phyloP scores from a whole-genome alignment of 2,329 filamentous ascomycete species.

The Colletotrichum brevisporum region DNA sequence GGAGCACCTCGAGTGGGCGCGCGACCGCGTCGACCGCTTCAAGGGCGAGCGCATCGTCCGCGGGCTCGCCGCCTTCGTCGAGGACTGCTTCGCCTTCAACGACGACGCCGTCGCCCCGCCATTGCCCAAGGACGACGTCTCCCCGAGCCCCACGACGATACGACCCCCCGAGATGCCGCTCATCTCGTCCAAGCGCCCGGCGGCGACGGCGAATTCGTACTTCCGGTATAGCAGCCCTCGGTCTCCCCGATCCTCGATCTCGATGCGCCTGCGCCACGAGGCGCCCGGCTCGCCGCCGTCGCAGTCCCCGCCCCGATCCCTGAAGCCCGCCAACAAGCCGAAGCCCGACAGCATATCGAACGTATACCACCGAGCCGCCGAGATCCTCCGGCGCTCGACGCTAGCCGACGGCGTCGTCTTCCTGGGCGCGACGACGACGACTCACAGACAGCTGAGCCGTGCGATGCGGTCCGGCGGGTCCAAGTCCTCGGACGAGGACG shows the following conservation, averaged over 20 bases:
- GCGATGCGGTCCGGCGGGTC: constrained; percentile 23
- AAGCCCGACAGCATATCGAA: constrained; percentile 44
- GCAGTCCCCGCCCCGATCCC: constrained; percentile 9
- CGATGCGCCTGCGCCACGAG: constrained; percentile 4
- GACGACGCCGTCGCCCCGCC: constrained; percentile 12
- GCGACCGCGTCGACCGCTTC: constrained; percentile 65
- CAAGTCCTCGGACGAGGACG: constrained; percentile 41
- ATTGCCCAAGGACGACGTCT: constrained; percentile 18
- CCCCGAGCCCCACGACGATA: constrained; percentile 19
- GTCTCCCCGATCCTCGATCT: constrained; percentile 5
- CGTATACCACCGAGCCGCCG: constrained; percentile 48
- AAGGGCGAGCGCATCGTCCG: constrained; percentile 68
- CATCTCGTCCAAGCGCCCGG: constrained; percentile 21
- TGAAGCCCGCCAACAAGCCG: constrained; percentile 24
- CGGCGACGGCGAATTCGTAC: constrained; percentile 29
- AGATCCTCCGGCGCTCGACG: constrained; percentile 48
- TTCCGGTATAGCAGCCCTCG: constrained; percentile 9
- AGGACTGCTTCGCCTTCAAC: constrained; percentile 56
- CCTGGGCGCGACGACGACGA: constrained; percentile 47
- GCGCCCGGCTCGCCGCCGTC: neutral
- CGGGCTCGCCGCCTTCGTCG: constrained; percentile 68
- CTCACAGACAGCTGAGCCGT: constrained; percentile 20
- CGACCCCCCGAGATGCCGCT: constrained; percentile 34
- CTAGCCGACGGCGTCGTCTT: constrained; percentile 50
- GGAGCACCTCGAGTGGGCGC: constrained; percentile 72